Evolutionary conservation across 768 basidiomycete species (phyloP), one percentile per base, ranked within the genome.

Genomic region (Mycena floridula): DNA sequence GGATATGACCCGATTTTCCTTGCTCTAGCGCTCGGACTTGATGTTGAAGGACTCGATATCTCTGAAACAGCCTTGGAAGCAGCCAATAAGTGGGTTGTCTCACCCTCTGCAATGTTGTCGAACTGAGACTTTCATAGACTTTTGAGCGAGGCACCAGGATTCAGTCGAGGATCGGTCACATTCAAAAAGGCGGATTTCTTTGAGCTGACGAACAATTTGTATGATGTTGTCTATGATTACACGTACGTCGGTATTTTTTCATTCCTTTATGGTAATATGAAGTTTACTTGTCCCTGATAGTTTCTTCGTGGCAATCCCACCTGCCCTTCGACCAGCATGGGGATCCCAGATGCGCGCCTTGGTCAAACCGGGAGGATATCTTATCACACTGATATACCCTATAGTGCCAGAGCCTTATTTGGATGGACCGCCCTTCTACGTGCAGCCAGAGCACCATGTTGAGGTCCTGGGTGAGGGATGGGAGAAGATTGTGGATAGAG

Each of bases 231-330:
- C 5, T 82, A 79, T 52, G 85, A 86, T 57, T 82, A 82, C 56
- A 85, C 83, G 76, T 73, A 44, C 28, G 65, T 70, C 40, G 16
- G 25, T 15, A 2, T 35, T 3, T 54, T 52, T 52, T 7, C 16
- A 35, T 44, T 27, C 18, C 15, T 24, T 23, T 13, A 28, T 13
- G 36, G 21, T n/a, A n/a, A n/a, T n/a, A n/a, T n/a, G n/a, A n/a
- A n/a, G n/a, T 26, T 43, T 27, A 13, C 25, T 35, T 3, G 37
- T n/a, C 27, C 2, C 25, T n/a, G 25, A 13, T 47, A 83, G 81
- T 1, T 85, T 87, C 64, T 87, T 89, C 58, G 81, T 81, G 35
- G 85, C 86, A 2, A 77, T 89, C 18, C 77, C 76, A 0, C 84
- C 81, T 0, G 46, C 60, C 2, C 64, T 58, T 27, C 71, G 85